Evolutionary conservation across 345 rosid genomes (phyloP), one percentile per base, ranked within the genome.

Genomic region (Diplotaxis tenuifolia): DNA sequence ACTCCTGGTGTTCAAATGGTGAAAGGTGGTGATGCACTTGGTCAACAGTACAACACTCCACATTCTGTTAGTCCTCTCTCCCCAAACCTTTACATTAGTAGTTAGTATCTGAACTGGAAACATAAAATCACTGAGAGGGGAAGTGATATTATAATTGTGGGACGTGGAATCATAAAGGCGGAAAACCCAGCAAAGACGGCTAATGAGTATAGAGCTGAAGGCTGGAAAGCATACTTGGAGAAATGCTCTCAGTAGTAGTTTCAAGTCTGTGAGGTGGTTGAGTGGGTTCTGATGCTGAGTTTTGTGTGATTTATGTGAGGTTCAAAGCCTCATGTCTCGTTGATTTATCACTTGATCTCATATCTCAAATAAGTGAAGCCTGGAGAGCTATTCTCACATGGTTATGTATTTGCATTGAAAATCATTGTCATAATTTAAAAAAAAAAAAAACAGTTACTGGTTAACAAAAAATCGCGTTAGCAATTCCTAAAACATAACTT

Each of bases 1-100:
- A 95, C 99, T 2, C 99, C 99, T 58, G 99, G 99, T 73, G 99
- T 92, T 78, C 92, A 95, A 82, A 84, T 88, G 96, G 99, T 86
- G 53, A 83, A 78, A 53, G 96, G 98, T 9, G 96, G 98, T 52
- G 99, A 92, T 79, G 78, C 82, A 72, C 96, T 95, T 55, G 97
- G 99, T 57, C 98, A 92, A 68, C 98, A 92, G 75, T 95, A 95
- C 6, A 92, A 92, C 72, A 95, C 99, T 58, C 99, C 99, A 16
- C 85, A 84, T 74, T 92, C 98, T 10, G 99, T 95, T 81, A 84
- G 96, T 76, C 97, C 12, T 7, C 21, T 6, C 52, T 9, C 38
- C 38, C 10, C 1, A 78, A 81, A 89, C 80, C 42, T 19, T 54
- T 36, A 10, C 29, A 7, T 22, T 74, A 63, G 6, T 38, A 3